Base-by-base conservation (phyloP, 2,329 filamentous ascomycete species). In the Microsporum ferrugineum region DNA sequence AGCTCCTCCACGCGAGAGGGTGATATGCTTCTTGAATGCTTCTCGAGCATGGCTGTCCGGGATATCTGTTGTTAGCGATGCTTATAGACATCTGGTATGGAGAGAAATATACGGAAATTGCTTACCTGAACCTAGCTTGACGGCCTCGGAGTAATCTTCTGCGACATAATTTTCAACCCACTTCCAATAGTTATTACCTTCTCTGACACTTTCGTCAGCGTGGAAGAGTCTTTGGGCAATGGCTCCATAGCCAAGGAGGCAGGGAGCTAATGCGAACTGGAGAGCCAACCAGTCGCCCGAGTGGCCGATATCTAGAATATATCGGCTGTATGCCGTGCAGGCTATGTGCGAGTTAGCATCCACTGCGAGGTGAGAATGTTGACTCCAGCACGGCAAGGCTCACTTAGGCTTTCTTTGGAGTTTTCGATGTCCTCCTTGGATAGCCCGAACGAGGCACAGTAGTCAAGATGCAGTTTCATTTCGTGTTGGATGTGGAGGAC, bases 131-230 rank as follows among this genome's bases (percentile, higher is more conserved):
- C 89, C 89, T 2, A 84, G 79, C 65, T 78, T 78, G 60, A 95
- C 88, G 4, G 89, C 88, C 64, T 85, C 79, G 0, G 79, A 75
- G 66, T 95, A 96, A 71, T 94, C 88, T 0, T 89, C 85, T 1
- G 86, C 88, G 14, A 88, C 83, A 70, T 96, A 97, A 69, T 89
- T 95, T 70, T 91, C 80, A 66, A 97, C 89, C 92, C 92, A 97
- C 53, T 85, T 82, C 87, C 88, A 94, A 76, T 95, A 97, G 17
- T 76, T 79, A 71, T 92, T 95, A 0, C 78, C 83, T 10, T 87
- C 79, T 43, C 80, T 79, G 57, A 77, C 68, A 39, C 84, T 87
- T n/a, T 77, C 78, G 57, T 80, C 75, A 63, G 88, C 85, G 12
- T 78, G 78, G 67, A 85, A 80, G 2, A 96, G 78, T 68, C 89